Conservation (phyloP, 768 basidiomycete genomes). For the Nidularia sp. region DNA sequence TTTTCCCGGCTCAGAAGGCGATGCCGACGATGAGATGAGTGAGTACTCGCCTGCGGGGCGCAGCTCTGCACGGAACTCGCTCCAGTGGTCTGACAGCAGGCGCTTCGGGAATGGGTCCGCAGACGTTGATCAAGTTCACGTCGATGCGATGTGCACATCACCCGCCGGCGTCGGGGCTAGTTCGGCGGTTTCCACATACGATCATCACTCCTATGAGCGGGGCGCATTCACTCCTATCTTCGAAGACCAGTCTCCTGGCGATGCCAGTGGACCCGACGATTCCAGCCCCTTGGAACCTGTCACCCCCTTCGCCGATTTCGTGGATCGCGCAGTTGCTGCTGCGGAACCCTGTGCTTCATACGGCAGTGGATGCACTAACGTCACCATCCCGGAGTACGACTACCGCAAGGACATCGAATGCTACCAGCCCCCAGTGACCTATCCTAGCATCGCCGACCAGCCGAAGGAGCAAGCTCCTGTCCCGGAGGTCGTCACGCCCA, state of each 20-base stretch:
- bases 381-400: conserved; percentile 6
- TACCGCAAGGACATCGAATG: conserved; percentile 11
- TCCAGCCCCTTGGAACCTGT: conserved; percentile 73
- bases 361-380: not conserved
- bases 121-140: conserved; percentile 22
- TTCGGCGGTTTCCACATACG: not conserved
- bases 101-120: conserved; percentile 4
- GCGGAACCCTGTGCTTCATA: conserved; percentile 11
- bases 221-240: conserved; percentile 56
- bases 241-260: conserved; percentile 62
- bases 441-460: conserved; percentile 25
- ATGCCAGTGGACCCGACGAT: conserved; percentile 43
- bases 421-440: conserved; percentile 18
- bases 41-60: conserved; percentile 29
- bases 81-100: conserved; percentile 22
- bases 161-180: not conserved
- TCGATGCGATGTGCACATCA: conserved; percentile 16
- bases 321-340: conserved; percentile 66
- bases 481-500: conserved; percentile 42
- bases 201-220: conserved; percentile 1
- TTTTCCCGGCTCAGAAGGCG: conserved; percentile 18
- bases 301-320: conserved; percentile 74
- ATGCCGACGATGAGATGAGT: conserved; percentile 43
- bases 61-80: conserved; percentile 27
- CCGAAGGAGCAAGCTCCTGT: conserved; percentile 34